Conservation (phyloP, 352 stramenopile genomes). For the Phytophthora hibernalis region DNA sequence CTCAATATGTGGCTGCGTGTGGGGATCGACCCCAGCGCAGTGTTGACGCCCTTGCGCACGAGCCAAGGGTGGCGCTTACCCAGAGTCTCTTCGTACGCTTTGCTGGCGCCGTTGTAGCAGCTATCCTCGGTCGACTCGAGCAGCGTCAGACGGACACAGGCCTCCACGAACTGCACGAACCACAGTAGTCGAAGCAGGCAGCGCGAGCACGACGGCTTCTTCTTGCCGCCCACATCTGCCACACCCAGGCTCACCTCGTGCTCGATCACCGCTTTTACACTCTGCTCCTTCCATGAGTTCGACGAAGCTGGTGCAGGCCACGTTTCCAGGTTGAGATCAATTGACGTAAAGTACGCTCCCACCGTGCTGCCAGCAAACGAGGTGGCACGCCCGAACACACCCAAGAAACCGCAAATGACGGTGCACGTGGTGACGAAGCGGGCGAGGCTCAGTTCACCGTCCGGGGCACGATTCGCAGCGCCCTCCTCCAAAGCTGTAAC, state of each 20-base stretch:
- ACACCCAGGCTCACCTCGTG: conserved; percentile 70
- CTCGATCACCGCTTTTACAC: conserved; percentile 61
- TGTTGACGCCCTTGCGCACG: conserved; percentile 86
- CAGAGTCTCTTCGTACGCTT: conserved; percentile 87
- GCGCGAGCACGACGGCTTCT: conserved; percentile 80
- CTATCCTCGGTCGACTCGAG: conserved; percentile 73
- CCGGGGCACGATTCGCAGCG: conserved; percentile 29
- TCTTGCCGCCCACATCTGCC: conserved; percentile 77
- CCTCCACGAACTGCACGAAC: conserved; percentile 89
- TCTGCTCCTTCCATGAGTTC: conserved; percentile 60
- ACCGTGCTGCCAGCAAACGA: conserved; percentile 84
- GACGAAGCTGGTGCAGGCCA: conserved; percentile 45
- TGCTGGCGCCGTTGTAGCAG: conserved; percentile 66
- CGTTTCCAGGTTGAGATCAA: conserved; percentile 61
- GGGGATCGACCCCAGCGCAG: conserved; percentile 70
- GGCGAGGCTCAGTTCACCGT: conserved; percentile 52
- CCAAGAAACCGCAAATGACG: conserved; percentile 74
- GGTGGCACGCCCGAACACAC: conserved; percentile 81
- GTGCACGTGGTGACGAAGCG: conserved; percentile 65
- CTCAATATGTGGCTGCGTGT: conserved; percentile 62
- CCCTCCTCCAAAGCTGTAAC: conserved; percentile 47
- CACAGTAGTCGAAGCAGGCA: conserved; percentile 79
- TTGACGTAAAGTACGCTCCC: conserved; percentile 74
- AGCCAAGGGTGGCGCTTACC: conserved; percentile 84
- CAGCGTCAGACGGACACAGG: conserved; percentile 71